Conservation (phyloP, 2,329 filamentous ascomycete species). For the Periconia digitata region DNA sequence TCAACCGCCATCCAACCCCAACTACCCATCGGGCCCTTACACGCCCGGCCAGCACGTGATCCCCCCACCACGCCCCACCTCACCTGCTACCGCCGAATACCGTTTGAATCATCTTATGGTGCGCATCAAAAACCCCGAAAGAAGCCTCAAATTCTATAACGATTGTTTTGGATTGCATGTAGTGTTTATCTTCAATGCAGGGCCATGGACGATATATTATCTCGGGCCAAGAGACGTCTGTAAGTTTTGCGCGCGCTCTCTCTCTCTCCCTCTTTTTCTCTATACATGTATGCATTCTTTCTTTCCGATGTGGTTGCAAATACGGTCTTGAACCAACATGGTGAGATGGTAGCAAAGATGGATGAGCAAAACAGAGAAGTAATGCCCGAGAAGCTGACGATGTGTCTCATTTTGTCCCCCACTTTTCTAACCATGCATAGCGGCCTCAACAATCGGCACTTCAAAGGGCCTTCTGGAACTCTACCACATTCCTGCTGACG, state of each 20-base stretch:
- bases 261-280: not conserved
- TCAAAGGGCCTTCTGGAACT: constrained; percentile 34
- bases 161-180: constrained; percentile 37
- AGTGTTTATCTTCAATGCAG: constrained; percentile 38
- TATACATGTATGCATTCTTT: too few species aligned
- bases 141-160: constrained; percentile 35
- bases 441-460: constrained; percentile 20
- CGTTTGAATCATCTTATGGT: constrained; percentile 39
- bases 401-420: not conserved
- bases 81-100: constrained; percentile 27
- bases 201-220: constrained; percentile 40
- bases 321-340: not conserved
- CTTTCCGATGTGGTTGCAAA: too few species aligned
- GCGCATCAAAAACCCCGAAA: constrained; percentile 31
- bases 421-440: too few species aligned
- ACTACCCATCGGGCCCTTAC: constrained; percentile 23
- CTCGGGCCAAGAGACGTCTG: constrained; percentile 30
- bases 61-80: constrained; percentile 25
- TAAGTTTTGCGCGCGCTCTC: constrained; percentile 12
- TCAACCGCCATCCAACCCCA: constrained; percentile 15
- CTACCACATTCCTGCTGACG: constrained; percentile 33
- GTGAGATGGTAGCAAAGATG: not conserved
- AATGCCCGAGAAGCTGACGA: not conserved
- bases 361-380: not conserved
- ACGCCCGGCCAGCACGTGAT: constrained; percentile 24